Evolutionary conservation across 148 eudicot species (phyloP).

Genomic region (Nyssa sinensis): DNA sequence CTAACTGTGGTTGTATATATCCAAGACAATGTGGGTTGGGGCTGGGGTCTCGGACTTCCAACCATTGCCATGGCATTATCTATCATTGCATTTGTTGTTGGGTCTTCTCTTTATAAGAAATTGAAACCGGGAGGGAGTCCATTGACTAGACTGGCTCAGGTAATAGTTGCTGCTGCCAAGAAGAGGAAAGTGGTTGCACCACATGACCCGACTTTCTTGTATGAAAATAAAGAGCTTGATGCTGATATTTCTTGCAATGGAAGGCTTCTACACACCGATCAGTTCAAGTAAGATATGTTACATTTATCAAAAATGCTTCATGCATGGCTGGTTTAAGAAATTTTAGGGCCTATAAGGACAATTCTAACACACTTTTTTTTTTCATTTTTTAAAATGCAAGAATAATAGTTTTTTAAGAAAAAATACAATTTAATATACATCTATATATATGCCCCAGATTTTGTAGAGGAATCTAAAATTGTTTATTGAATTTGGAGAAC

Average conservation of each 20-base stretch:
- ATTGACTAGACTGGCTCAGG: conserved; percentile 46
- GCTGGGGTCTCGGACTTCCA: conserved; percentile 63
- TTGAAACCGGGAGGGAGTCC: conserved; percentile 63
- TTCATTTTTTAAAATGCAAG: too few species aligned
- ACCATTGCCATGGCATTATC: conserved; percentile 57
- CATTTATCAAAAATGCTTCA: too few species aligned
- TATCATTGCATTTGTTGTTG: conserved; percentile 37
- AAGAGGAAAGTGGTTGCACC: conserved; percentile 45
- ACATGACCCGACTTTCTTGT: conserved; percentile 24
- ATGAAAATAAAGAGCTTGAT: conserved; percentile 51
- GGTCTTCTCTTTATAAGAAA: conserved; percentile 42
- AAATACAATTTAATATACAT: too few species aligned
- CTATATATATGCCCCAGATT: too few species aligned
- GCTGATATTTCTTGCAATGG: conserved; percentile 39
- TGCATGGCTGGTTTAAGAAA: too few species aligned
- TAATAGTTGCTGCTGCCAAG: conserved; percentile 44
- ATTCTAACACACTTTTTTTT: too few species aligned
- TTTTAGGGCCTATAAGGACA: too few species aligned
- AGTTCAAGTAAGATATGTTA: conserved; percentile 40
- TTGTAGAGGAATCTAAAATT: too few species aligned
- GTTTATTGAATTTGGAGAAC: too few species aligned
- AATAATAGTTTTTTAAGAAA: too few species aligned
- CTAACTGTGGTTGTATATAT: conserved; percentile 57
- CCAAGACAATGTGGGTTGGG: conserved; percentile 67
- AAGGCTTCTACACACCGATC: conserved; percentile 51